phyloP scores from a whole-genome alignment of 768 basidiomycete genomes.

The Boletus pseudo-olivaceus region DNA sequence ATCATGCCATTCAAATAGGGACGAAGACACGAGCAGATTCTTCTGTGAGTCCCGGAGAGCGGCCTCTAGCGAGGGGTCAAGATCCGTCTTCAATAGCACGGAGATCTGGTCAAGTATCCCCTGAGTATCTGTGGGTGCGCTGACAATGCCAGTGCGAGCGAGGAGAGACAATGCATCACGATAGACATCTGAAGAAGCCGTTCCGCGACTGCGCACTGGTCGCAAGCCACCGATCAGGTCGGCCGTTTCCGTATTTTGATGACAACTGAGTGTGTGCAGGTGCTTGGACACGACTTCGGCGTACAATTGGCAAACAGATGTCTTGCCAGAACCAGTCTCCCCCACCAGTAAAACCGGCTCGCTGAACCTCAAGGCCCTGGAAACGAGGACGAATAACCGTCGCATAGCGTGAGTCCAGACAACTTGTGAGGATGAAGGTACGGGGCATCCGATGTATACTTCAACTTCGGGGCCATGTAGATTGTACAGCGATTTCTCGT shows the following conservation, averaged over 20 bases:
- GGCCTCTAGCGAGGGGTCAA: slow-evolving; percentile 31
- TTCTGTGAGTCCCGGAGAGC: slow-evolving; percentile 42
- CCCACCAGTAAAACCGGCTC: slow-evolving; percentile 96
- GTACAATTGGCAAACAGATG: slow-evolving; percentile 90
- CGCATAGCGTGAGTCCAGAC: slow-evolving; percentile 96
- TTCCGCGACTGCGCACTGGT: slow-evolving; percentile 74
- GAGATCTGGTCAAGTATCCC: slow-evolving; percentile 27
- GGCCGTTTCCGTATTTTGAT: slow-evolving; percentile 97
- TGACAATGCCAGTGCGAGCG: slow-evolving; percentile 37
- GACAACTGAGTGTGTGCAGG: slow-evolving; percentile 83
- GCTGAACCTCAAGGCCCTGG: slow-evolving; percentile 82
- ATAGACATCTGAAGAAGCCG: slow-evolving; percentile 48
- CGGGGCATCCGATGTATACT: slow-evolving; percentile 55
- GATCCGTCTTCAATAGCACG: slow-evolving; percentile 18
- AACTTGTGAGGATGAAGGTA: slow-evolving; percentile 43
- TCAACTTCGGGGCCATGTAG: slow-evolving; percentile 43
- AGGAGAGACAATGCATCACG: slow-evolving; percentile 43
- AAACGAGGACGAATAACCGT: slow-evolving; percentile 78
- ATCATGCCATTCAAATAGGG: slow-evolving; percentile 95
- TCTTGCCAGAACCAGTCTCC: slow-evolving; percentile 97
- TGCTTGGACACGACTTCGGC: slow-evolving; percentile 60
- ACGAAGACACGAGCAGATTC: slow-evolving; percentile 50
- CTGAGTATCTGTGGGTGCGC: slow-evolving; percentile 19
- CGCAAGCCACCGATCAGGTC: slow-evolving; percentile 93
- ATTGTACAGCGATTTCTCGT: slow-evolving; percentile 68